A percentile compares a stretch with the other conserved stretches of the same genome.
Evolutionary conservation across 2,329 filamentous ascomycete genomes (phyloP).

Genomic region (Sphaerulina vaccinii): DNA sequence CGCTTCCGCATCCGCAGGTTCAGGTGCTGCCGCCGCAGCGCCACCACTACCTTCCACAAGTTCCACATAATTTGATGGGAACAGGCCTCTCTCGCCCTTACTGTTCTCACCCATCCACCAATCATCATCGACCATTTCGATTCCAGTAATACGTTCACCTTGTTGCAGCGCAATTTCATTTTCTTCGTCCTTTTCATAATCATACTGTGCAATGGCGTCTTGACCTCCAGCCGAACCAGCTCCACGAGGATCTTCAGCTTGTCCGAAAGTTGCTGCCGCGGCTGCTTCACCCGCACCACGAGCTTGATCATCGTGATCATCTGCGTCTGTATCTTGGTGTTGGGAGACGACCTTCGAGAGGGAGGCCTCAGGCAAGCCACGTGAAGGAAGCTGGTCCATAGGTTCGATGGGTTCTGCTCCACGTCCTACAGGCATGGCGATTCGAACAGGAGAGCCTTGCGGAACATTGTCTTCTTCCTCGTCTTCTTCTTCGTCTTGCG

Average conservation of each 20-base stretch:
- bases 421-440: conserved; percentile 81
- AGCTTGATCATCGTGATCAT: conserved; percentile 53
- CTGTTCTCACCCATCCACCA: conserved; percentile 98
- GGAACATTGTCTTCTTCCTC: conserved; percentile 40
- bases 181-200: conserved; percentile 96
- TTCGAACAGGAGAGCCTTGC: conserved; percentile 71
- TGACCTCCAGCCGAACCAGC: conserved; percentile 54
- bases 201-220: conserved; percentile 80
- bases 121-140: conserved; percentile 96
- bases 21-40: conserved; percentile 42
- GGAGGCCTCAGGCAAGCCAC: conserved; percentile 63
- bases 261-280: conserved; percentile 46
- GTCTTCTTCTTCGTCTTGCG: conserved; percentile 32
- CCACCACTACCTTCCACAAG: conserved; percentile 58
- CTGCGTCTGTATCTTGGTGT: conserved; percentile 63
- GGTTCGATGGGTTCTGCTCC: conserved; percentile 55
- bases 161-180: conserved; percentile 92
- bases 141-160: conserved; percentile 83
- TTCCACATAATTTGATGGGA: conserved; percentile 97
- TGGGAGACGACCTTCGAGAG: conserved; percentile 62
- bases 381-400: conserved; percentile 47
- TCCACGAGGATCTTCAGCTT: conserved; percentile 41
- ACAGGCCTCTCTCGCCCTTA: conserved; percentile 80
- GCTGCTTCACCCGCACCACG: conserved; percentile 55
- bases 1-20: conserved; percentile 44